Base-by-base conservation (phyloP, 1,139 yeast species). In the Pichia sp. region DNA sequence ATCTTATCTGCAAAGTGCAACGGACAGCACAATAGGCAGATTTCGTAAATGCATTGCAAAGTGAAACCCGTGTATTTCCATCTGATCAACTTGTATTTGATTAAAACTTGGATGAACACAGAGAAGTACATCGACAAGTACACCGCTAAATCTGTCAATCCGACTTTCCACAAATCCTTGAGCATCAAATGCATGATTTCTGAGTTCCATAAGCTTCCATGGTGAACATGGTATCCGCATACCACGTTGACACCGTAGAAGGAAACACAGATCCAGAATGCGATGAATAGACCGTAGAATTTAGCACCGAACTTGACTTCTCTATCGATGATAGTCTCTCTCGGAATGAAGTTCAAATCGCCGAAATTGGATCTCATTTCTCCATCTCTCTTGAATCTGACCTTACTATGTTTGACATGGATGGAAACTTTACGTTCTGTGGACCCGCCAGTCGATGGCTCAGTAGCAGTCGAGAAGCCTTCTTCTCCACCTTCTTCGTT, bases 11-110 rank as follows among this genome's bases (percentile, higher is more conserved):
- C 79, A 57, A 78, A 70, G 55, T 70, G 64, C 37, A 81, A 60
- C 6, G 53, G 49, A 71, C 73, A 76, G 35, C 68, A 62, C 20
- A 68, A 55, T 17, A 85, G 63, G 57, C 72, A 81, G 3, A 78
- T 50, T 56, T 85, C 91, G 62, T 76, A 85, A 0, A 74, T 41
- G 7, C 77, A 71, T 58, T 83, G 85, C 1, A 85, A 45, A 6
- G 71, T 55, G 80, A 85, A 78, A 1, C 96, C 96, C 1, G 70
- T 53, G 1, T 60, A 57, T 14, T 67, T 62, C 96, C 96, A 90
- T 10, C 61, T 58, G 19, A 87, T 58, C 27, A 58, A 58, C 1
- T 70, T 68, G 2, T 60, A 47, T 51, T 70, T 71, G 50, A 85
- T 72, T 4, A 71, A 65, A 42, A 63, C 52, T 56, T 89, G 96